Percentiles rank a stretch among this genome's conserved stretches.
Conservation (phyloP, 805 yeast genomes). For the Lachancea sp. region DNA sequence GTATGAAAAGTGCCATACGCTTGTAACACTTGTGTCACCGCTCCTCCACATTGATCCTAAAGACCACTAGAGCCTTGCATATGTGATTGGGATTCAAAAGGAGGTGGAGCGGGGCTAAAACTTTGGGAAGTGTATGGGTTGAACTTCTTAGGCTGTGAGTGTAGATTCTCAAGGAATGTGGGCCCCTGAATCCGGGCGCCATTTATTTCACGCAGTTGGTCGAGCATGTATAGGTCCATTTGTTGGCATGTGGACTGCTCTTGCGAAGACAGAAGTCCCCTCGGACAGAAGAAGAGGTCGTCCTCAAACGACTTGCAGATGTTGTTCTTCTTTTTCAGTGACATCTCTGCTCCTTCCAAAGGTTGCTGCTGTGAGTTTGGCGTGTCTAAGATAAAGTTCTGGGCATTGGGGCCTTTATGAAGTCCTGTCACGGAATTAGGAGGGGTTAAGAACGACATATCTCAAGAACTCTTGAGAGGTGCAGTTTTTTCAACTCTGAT, state of each 20-base stretch:
- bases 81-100: slow-evolving; percentile 5
- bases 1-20: neutral
- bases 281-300: slow-evolving; percentile 30
- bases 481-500: too few relatives aligned
- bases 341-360: slow-evolving; percentile 6
- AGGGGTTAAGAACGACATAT: slow-evolving; percentile 9
- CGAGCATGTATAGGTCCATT: slow-evolving; percentile 22
- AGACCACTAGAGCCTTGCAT: slow-evolving; percentile 2
- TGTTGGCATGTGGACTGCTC: slow-evolving; percentile 26
- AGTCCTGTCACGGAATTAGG: slow-evolving; percentile 7
- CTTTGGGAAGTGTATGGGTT: slow-evolving; percentile 63
- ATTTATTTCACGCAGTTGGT: slow-evolving; percentile 15
- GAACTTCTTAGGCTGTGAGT: slow-evolving; percentile 45
- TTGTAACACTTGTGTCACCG: too few relatives aligned
- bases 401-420: slow-evolving; percentile 1
- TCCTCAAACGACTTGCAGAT: slow-evolving; percentile 30
- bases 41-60: too few relatives aligned
- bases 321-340: slow-evolving; percentile 24
- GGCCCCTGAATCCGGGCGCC: slow-evolving; percentile 5
- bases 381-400: slow-evolving; percentile 8
- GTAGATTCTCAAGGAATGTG: slow-evolving; percentile 12
- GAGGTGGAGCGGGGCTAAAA: slow-evolving; percentile 44
- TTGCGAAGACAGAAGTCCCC: slow-evolving; percentile 24
- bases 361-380: slow-evolving; percentile 5
- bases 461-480: neutral